Base-by-base conservation (phyloP, 2,329 filamentous ascomycete genomes). In the Pseudohalonectria lignicola region DNA sequence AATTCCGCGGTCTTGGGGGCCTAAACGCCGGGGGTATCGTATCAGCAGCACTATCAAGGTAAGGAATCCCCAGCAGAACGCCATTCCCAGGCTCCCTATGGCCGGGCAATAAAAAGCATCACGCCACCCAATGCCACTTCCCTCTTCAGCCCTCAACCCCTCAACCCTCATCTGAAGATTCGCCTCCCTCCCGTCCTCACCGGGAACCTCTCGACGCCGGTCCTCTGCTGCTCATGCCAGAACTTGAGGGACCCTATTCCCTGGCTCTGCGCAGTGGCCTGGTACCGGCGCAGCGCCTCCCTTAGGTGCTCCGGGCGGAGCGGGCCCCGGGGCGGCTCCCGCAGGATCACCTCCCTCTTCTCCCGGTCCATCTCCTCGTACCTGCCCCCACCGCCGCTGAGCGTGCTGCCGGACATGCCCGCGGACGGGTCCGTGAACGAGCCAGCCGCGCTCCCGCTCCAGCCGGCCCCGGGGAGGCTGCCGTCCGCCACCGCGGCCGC, bases 301-400 rank as follows among this genome's bases (percentile, higher is more conserved):
- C 82, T 67, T 33, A 90, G 56, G 56, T 88, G 83, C 43, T 86
- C 83, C 0, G 84, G 81, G 19, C 79, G 71, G 34, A 90, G 53
- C 1, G 83, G 82, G 0, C 69, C 74, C 28, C 67, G 63, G 30
- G 60, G 56, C 4, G 53, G 54, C 33, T 62, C 54, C 29, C 56
- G 53, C 6, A 60, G 53, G 16, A 55, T 44, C 40, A 50, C 61
- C 45, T 50, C 57, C 32, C 23, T 47, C 37, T 37, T 49, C 41
- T 49, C 48, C 10, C 44, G 47, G 4, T 52, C 49, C 36, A 45
- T 42, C 28, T 46, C 49, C n/a, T 38, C 36, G 26, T 21, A 18
- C 2, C 21, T 26, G 12, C 7, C 12, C 23, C 23, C 8, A 12
- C 23, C 23, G 23, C 7, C 7, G 21, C 36, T 38, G 30, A 20